Conservation (phyloP, 164 flowering plant genomes). For the Nymphaea thermarum region DNA sequence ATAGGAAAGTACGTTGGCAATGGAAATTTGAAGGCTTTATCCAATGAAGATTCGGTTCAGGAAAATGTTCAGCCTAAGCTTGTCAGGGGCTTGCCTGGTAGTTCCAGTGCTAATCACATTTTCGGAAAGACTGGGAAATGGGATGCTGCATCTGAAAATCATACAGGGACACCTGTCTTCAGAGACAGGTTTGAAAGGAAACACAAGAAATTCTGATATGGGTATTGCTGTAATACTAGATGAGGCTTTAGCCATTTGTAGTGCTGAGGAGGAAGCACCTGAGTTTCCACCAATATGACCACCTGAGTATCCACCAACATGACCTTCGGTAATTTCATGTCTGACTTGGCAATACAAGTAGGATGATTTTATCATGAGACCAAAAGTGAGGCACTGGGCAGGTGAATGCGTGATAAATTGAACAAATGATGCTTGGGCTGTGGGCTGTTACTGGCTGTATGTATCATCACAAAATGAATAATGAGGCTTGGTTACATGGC, state of each 20-base stretch:
- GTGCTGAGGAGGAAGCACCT: not conserved
- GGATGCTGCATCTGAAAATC: constrained; percentile 5
- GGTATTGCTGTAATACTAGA: constrained; percentile 19
- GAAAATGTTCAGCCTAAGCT: not conserved
- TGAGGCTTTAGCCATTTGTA: constrained; percentile 6
- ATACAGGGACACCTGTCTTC: constrained; percentile 5
- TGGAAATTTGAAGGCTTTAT: not conserved
- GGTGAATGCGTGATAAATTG: not conserved
- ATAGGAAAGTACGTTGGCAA: not conserved
- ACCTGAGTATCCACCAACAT: not conserved
- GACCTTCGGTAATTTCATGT: not conserved
- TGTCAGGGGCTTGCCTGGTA: constrained; percentile 5
- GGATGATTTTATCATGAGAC: not conserved
- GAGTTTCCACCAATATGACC: not conserved
- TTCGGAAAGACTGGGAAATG: constrained; percentile 4
- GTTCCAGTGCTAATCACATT: not conserved
- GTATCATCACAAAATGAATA: not conserved
- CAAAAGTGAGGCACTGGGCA: not conserved
- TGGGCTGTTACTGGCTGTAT: not conserved
- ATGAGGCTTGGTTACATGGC: not conserved
- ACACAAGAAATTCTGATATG: constrained; percentile 6
- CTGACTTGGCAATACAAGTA: not conserved
- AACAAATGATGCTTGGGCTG: not conserved
- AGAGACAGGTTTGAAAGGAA: constrained; percentile 7
- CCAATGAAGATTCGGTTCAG: not conserved